These are phyloP conservation scores for Solanum bulbocastanum DNA, from an alignment of 257 asterid species.

Conservation along the genomic window DNA sequence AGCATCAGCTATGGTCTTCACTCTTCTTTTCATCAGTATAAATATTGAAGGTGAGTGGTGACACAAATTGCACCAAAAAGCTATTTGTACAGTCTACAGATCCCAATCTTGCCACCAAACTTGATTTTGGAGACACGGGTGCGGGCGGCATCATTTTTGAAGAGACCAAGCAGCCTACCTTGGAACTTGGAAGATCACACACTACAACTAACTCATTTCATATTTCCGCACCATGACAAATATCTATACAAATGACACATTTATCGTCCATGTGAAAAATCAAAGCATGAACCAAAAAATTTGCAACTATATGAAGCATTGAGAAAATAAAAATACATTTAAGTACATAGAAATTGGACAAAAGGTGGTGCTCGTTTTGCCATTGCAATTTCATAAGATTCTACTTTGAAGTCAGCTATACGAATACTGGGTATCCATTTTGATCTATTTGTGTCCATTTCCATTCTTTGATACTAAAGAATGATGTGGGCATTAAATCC, in stretches of 20 bases:
- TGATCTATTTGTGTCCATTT: background rate
- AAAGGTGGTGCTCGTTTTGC: too few species aligned
- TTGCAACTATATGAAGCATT: background rate
- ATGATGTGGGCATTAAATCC: background rate
- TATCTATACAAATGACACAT: background rate
- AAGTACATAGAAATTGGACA: background rate
- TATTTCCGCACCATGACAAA: background rate
- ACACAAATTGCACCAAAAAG: too few species aligned
- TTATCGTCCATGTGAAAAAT: background rate
- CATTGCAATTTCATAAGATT: background rate
- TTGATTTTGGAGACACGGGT: too few species aligned
- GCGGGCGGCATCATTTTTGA: too few species aligned
- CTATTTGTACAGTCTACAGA: too few species aligned
- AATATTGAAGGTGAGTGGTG: background rate
- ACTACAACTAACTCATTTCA: background rate
- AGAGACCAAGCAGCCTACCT: too few species aligned
- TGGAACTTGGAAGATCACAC: background rate
- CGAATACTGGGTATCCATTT: background rate
- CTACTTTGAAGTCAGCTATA: background rate
- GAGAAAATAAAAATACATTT: too few species aligned
- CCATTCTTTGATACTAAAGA: background rate
- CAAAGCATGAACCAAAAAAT: background rate
- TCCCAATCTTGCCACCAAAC: too few species aligned
- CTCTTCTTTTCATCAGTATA: background rate
- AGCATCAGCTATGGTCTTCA: background rate